Evolutionary conservation across 257 asterid genomes (phyloP), one percentile per base, ranked within the genome.

Genomic region (Salvia rosmarinus): DNA sequence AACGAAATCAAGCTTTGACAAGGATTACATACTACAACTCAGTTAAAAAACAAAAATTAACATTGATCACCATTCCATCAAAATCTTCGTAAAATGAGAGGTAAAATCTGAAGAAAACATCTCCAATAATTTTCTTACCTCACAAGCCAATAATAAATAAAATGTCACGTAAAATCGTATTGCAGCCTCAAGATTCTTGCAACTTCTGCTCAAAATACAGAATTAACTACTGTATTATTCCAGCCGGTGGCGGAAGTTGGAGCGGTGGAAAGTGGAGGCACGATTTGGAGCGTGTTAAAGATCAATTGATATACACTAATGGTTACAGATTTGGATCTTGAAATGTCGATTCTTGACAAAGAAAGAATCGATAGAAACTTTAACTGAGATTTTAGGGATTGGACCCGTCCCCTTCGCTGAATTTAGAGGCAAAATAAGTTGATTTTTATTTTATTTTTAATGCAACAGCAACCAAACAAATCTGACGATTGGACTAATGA

Each of bases 101-200:
- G 28, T 28, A 17, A 19, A 43, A 19, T 32, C 37, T 47, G 40
- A 72, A 37, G 50, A 42, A 67, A 5, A 49, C 32, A 73, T 3
- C 32, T 23, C 63, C 52, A 49, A 50, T 32, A 46, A 50, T 55
- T 23, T 9, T 47, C 72, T 79, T 61, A 79, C 82, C 82, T 79
- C 4, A 28, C 39, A 73, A 9, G 54, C 56, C 61, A 34, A 52
- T 21, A 12, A 35, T 4, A 21, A 60, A 44, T 66, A 62, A 63
- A 49, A 37, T 60, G 54, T 19, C 77, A 9, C 58, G 75, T 12
- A 7, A 62, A 74, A 32, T 68, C 56, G 50, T 71, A 76, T 32
- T 62, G 56, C 78, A 73, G 73, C 72, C 44, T 76, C 19, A 16
- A 72, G 14, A 58, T 68, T 39, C 68, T 44, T 43, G 67, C 5